Evolutionary conservation across 192 early-diverging fungal species (phyloP).

Genomic region (Thamnidium elegans): DNA sequence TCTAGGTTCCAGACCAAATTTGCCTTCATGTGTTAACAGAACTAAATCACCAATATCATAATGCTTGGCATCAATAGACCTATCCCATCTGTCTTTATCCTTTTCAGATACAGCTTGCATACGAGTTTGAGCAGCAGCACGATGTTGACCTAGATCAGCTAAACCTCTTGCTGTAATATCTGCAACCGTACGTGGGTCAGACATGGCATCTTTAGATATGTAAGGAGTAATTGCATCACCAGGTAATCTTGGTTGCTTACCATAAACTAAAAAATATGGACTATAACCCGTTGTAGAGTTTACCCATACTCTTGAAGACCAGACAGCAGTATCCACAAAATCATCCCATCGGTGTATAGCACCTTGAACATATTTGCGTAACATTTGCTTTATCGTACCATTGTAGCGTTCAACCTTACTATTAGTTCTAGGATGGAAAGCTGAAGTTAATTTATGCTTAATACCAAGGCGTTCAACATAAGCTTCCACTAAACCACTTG

Average conservation of each 20-base stretch:
- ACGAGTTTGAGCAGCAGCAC: neutral
- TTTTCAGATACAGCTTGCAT: neutral
- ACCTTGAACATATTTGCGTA: constrained; percentile 1
- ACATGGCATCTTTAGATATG: neutral
- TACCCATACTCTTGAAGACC: neutral
- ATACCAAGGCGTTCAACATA: neutral
- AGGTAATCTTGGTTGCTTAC: neutral
- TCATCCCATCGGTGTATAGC: constrained; percentile 16
- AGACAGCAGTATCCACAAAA: neutral
- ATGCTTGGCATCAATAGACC: neutral
- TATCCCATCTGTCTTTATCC: constrained; percentile 5
- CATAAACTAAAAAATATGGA: constrained; percentile 2
- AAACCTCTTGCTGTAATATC: neutral
- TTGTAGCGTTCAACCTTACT: constrained; percentile 15
- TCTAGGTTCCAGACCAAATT: constrained; percentile 3
- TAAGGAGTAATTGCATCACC: neutral
- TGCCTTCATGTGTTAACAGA: neutral
- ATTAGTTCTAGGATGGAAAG: constrained; percentile 19
- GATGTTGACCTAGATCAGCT: neutral
- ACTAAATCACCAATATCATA: constrained; percentile 1
- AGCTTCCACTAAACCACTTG: neutral
- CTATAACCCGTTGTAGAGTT: neutral
- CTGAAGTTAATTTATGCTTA: constrained; percentile 22
- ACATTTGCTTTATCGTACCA: constrained; percentile 11
- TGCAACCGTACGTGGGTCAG: neutral